Percentiles rank a stretch among this genome's conserved stretches.
Conservation (phyloP, 306 rosid genomes). For the Heteromeles arbutifolia region DNA sequence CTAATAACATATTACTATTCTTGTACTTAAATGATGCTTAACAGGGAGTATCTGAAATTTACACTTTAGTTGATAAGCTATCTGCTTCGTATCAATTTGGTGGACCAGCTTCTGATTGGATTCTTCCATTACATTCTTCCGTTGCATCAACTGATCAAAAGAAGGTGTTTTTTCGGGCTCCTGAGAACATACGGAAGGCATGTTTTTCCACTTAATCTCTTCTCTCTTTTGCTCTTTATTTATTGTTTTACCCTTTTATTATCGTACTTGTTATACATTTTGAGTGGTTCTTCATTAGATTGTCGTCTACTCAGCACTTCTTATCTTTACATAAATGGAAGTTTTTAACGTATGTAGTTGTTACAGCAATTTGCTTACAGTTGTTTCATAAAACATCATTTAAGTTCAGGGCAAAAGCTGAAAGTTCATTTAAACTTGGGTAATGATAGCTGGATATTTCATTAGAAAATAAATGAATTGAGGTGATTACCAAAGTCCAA, state of each 20-base stretch:
- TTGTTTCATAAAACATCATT: not conserved
- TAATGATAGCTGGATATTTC: not conserved
- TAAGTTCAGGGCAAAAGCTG: not conserved
- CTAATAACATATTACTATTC: not conserved
- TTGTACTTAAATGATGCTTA: conserved; percentile 2
- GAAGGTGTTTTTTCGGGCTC: conserved; percentile 78
- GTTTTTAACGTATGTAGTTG: not conserved
- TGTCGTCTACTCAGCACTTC: not conserved
- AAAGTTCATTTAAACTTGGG: not conserved
- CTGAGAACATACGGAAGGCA: conserved; percentile 72
- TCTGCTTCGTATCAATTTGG: conserved; percentile 78
- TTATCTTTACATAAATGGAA: not conserved
- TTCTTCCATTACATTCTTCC: conserved; percentile 83
- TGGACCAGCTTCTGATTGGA: conserved; percentile 87
- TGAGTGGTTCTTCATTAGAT: not conserved
- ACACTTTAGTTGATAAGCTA: conserved; percentile 62
- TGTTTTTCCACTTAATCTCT: conserved; percentile 17
- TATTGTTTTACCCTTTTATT: not conserved
- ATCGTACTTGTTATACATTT: not conserved
- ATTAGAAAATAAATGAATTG: no score
- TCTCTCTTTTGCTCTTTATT: not conserved
- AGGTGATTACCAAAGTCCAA: no score
- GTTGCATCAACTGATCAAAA: conserved; percentile 74
- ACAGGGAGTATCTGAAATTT: conserved; percentile 83
- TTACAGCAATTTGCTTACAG: not conserved